Evolutionary conservation across 768 basidiomycete genomes (phyloP), one percentile per base, ranked within the genome.

Genomic region (Tricholoma saponaceum): DNA sequence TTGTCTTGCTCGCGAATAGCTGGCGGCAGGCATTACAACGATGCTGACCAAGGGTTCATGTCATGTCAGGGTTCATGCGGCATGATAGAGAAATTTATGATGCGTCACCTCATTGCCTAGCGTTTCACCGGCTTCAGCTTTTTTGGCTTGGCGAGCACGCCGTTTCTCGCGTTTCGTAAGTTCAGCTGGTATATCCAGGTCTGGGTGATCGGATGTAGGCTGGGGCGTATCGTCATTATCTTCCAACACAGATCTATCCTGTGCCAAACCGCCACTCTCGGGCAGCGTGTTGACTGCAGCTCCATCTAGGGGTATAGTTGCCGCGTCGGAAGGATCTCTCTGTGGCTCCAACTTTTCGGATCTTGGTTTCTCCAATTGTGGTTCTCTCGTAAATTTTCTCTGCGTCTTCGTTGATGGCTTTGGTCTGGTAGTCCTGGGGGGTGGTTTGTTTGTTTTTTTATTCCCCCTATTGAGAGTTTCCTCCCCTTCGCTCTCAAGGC

Each of bases 111-210:
- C 58, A 56, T 51, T 65, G 28, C 60, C 67, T 33, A 63, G 66
- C 32, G 67, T 66, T 41, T 73, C 71, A 13, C 65, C 74, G 44
- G 66, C 69, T 59, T 76, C 74, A 5, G 74, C 78, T 68, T 88
- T 92, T 76, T 86, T 92, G 49, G 83, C 84, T 69, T 96, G 90
- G 49, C 84, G 79, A 16, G 87, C 86, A 51, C 86, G 80, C 49
- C 95, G 76, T 70, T 87, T 92, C 30, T 97, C 92, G 58, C 83
- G 84, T 72, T 97, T 98, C 5, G 92, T 74, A 1, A 68, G 67
- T 56, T 72, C 72, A 22, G 23, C 28, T 35, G 65, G 54, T 4
- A 30, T 50, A 14, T n/a, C 35, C 18, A 7, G 41, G 14, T 33
- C 55, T 3, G 52, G 22, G 5, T 51, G 16, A 8, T 32, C 41